Base-by-base conservation (phyloP, 805 yeast species). In the Lipomyces sp. region DNA sequence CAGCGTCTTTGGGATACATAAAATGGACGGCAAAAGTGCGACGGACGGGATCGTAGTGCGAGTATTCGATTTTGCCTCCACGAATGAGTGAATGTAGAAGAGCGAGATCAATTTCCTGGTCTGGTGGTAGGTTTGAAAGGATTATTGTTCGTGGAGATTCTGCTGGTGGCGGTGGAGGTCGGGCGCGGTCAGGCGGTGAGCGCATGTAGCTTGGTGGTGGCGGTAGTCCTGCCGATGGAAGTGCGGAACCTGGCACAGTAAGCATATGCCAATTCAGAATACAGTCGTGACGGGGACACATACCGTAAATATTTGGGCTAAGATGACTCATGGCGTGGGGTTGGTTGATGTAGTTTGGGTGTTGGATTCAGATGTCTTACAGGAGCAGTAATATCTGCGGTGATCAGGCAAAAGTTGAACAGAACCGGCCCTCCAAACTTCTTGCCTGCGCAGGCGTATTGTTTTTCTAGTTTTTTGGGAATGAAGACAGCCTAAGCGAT, bases 61-160 rank as follows among this genome's bases (percentile, higher is more conserved):
- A 57, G 53, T 67, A 64, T 50, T 67, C 70, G 37, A 67, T 32
- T 30, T 62, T 66, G 18, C 70, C 70, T 1, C 70, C 70, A 13
- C 70, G 68, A 10, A 67, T 53, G 3, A 67, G 53, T 5, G 70
- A 67, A 37, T 67, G 70, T 30, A 67, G 32, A 4, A 67, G 60
- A 0, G 70, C 70, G 18, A 67, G 62, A 51, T 67, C 64, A 24
- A 67, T 62, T 53, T 65, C 65, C 39, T 58, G 64, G 10, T 67
- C 68, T n/a, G 66, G 69, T 3, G 70, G 70, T 7, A 67, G 59
- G 39, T 67, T 64, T 4, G 69, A 65, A 30, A 67, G 56, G 24
- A 64, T 60, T n/a, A 66, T 67, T 2, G 69, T 58, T 11, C 69
- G 58, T 6, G 62, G 64, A 32, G 54, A 51, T 13, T 51, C 54